These are phyloP conservation scores for Phytophthora pinifolia DNA, from an alignment of 352 stramenopile genomes.

Conservation along the genomic window DNA sequence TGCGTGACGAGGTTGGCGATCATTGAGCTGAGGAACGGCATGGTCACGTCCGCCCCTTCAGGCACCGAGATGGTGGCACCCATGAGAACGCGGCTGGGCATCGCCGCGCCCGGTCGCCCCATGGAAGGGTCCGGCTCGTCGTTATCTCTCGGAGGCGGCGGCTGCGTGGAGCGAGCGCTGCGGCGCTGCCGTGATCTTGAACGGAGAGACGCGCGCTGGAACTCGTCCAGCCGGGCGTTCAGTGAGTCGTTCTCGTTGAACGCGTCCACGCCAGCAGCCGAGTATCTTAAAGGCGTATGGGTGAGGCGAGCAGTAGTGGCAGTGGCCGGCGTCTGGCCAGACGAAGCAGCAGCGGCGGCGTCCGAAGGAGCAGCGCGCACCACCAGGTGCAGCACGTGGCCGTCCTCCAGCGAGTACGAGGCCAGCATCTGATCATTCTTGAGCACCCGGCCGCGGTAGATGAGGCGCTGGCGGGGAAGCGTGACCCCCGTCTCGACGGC, in stretches of 20 bases:
- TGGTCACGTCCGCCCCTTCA: conserved; percentile 61
- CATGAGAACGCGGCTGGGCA: conserved; percentile 59
- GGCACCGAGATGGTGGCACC: conserved; percentile 73
- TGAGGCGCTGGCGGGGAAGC: conserved; percentile 74
- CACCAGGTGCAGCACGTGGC: conserved; percentile 81
- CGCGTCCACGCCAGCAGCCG: not conserved
- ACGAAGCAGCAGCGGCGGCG: conserved; percentile 9
- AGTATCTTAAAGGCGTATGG: not conserved
- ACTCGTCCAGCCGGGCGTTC: conserved; percentile 18
- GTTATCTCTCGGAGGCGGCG: conserved; percentile 41
- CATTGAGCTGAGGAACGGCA: conserved; percentile 85
- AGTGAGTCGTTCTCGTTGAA: conserved; percentile 10
- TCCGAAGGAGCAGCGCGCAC: conserved; percentile 50
- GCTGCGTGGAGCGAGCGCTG: conserved; percentile 6
- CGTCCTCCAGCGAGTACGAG: conserved; percentile 78
- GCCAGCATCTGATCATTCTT: conserved; percentile 83
- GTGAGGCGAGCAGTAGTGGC: not conserved
- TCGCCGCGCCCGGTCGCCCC: conserved; percentile 4
- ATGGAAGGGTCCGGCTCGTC: conserved; percentile 73
- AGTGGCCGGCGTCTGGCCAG: conserved; percentile 24
- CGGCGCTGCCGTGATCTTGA: conserved; percentile 17
- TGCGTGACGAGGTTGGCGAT: conserved; percentile 77
- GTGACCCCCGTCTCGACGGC: conserved; percentile 71
- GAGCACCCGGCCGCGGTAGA: conserved; percentile 85
- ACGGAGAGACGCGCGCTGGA: conserved; percentile 14